These are phyloP conservation scores for Podospora anserina DNA, from an alignment of 495 filamentous ascomycete species.

Conservation along the genomic window DNA sequence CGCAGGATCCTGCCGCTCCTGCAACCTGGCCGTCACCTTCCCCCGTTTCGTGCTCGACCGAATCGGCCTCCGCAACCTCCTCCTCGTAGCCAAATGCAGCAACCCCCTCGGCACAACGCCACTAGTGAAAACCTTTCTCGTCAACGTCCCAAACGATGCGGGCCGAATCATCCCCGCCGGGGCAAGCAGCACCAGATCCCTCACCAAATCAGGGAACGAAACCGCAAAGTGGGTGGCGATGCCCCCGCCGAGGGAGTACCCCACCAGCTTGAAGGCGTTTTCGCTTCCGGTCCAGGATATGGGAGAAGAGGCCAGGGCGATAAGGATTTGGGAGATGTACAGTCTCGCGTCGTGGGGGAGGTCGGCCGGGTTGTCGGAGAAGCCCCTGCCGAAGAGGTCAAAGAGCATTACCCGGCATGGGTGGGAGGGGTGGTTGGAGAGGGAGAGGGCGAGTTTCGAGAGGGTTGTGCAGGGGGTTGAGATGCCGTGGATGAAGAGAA, in stretches of 20 bases:
- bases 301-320: constrained; percentile 65
- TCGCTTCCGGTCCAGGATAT: constrained; percentile 61
- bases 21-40: neutral
- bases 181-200: constrained; percentile 68
- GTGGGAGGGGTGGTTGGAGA: constrained; percentile 60
- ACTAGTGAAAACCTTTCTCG: constrained; percentile 58
- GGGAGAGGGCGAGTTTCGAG: constrained; percentile 60
- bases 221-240: constrained; percentile 71
- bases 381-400: constrained; percentile 77
- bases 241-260: constrained; percentile 83
- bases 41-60: constrained; percentile 30
- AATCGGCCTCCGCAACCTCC: constrained; percentile 41
- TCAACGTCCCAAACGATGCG: constrained; percentile 58
- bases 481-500: constrained; percentile 82
- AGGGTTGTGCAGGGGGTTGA: constrained; percentile 76
- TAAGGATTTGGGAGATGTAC: constrained; percentile 70
- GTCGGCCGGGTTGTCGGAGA: constrained; percentile 64
- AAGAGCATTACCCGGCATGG: constrained; percentile 77
- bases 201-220: constrained; percentile 64
- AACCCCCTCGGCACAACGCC: constrained; percentile 45
- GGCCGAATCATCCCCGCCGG: constrained; percentile 68
- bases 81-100: constrained; percentile 36
- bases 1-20: neutral
- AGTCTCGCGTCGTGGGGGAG: constrained; percentile 69
- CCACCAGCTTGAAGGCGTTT: constrained; percentile 65